These are phyloP conservation scores for Puccinia coronata DNA, from an alignment of 1,284 basidiomycete species.

Conservation along the genomic window DNA sequence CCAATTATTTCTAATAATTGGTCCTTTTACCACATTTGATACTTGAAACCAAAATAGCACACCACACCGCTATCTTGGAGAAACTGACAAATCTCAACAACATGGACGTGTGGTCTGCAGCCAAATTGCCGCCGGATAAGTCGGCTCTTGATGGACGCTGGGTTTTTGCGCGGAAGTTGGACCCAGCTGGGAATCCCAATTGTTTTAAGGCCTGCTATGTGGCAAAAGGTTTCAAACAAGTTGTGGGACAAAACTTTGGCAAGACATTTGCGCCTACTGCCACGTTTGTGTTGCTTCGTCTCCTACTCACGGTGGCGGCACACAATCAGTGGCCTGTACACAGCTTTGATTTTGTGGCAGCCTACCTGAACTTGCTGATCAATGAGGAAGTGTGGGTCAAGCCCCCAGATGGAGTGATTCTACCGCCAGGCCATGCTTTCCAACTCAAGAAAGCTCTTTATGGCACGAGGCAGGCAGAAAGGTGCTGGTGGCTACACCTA, in stretches of 20 bases:
- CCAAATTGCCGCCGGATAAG: not conserved
- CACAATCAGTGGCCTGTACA: too few species aligned
- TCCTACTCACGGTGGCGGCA: too few species aligned
- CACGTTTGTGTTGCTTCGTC: too few species aligned
- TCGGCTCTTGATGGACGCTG: not conserved
- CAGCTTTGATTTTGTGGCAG: constrained; percentile 2
- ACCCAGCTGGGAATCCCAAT: not conserved
- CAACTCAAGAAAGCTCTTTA: too few species aligned
- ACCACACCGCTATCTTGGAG: not conserved
- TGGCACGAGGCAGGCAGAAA: not conserved
- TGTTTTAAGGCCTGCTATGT: too few species aligned
- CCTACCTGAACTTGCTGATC: not conserved
- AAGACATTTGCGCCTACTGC: too few species aligned
- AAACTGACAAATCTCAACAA: not conserved
- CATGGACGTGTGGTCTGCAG: not conserved
- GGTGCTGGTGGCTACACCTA: constrained; percentile 19
- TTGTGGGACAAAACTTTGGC: too few species aligned
- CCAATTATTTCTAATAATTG: too few species aligned
- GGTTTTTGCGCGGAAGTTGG: not conserved
- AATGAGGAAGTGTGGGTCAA: not conserved
- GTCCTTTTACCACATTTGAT: too few species aligned
- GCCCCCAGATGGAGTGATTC: not conserved
- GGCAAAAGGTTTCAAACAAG: too few species aligned
- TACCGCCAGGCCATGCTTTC: not conserved
- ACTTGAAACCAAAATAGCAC: not conserved